Conservation (phyloP, 805 yeast genomes). For the Huiozyma naganishii region DNA sequence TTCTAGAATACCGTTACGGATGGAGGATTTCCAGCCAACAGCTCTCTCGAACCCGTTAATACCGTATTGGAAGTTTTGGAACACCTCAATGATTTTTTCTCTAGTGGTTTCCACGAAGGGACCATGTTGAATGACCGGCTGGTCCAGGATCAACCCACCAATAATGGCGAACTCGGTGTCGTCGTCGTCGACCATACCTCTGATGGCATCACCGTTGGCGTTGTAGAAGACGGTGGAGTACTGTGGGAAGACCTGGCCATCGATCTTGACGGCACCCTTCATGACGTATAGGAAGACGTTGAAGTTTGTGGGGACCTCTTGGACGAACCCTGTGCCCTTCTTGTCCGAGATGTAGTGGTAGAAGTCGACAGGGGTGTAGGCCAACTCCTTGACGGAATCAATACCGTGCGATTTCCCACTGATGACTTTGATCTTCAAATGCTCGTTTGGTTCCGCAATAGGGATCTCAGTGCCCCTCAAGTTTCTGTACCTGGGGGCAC, state of each 20-base stretch:
- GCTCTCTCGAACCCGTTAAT: constrained; percentile 63
- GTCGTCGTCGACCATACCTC: constrained; percentile 38
- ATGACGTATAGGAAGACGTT: constrained; percentile 62
- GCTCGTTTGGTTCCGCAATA: constrained; percentile 46
- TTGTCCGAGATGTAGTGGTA: constrained; percentile 57
- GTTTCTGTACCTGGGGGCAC: constrained; percentile 70
- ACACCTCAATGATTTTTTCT: constrained; percentile 58
- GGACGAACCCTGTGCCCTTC: constrained; percentile 48
- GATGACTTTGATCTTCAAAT: constrained; percentile 52
- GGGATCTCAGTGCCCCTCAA: constrained; percentile 64
- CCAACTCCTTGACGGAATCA: constrained; percentile 61
- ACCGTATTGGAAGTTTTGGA: constrained; percentile 59
- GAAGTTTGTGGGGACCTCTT: constrained; percentile 47
- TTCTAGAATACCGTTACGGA: constrained; percentile 27
- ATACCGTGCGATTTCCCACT: constrained; percentile 70
- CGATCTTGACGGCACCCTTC: constrained; percentile 46
- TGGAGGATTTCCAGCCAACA: constrained; percentile 42
- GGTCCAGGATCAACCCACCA: constrained; percentile 67
- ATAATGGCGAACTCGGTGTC: constrained; percentile 57
- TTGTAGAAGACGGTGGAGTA: constrained; percentile 53
- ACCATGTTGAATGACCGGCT: constrained; percentile 75
- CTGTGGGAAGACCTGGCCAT: constrained; percentile 33
- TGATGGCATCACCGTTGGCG: constrained; percentile 52
- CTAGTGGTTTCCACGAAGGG: constrained; percentile 76
- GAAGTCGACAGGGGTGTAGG: constrained; percentile 72